Evolutionary conservation across 164 flowering plant species (phyloP).

Genomic region (Kalanchoe fedtschenkoi): DNA sequence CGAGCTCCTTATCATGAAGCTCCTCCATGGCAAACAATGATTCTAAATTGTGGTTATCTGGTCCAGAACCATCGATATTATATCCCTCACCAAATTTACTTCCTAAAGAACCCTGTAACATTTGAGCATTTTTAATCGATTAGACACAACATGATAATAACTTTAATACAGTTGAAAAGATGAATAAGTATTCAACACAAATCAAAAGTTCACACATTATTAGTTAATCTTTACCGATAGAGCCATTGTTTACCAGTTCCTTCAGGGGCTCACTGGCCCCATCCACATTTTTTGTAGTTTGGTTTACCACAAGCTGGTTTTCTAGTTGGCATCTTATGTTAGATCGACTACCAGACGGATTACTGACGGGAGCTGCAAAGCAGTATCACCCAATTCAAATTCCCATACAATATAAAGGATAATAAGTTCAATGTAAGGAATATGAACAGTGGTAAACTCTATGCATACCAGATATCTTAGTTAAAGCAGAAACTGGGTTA

Average conservation of each 20-base stretch:
- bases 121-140: background rate
- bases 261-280: background rate
- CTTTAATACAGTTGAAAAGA: background rate
- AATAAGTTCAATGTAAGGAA: background rate
- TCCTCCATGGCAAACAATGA: conserved; percentile 54
- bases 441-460: background rate
- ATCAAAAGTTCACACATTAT: background rate
- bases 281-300: background rate
- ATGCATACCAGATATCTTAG: background rate
- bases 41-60: conserved; percentile 20
- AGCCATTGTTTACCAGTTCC: background rate
- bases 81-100: conserved; percentile 19
- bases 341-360: background rate
- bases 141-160: background rate
- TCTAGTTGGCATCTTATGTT: background rate
- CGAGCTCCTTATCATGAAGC: conserved; percentile 61
- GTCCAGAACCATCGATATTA: conserved; percentile 18
- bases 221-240: background rate
- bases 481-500: background rate
- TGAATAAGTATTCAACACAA: background rate
- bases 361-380: background rate
- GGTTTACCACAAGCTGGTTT: background rate
- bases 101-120: conserved; percentile 10
- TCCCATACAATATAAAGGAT: background rate
- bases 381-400: background rate